Base-by-base conservation (phyloP, 2,329 filamentous ascomycete genomes). In the Sarocladiaceae sp. region DNA sequence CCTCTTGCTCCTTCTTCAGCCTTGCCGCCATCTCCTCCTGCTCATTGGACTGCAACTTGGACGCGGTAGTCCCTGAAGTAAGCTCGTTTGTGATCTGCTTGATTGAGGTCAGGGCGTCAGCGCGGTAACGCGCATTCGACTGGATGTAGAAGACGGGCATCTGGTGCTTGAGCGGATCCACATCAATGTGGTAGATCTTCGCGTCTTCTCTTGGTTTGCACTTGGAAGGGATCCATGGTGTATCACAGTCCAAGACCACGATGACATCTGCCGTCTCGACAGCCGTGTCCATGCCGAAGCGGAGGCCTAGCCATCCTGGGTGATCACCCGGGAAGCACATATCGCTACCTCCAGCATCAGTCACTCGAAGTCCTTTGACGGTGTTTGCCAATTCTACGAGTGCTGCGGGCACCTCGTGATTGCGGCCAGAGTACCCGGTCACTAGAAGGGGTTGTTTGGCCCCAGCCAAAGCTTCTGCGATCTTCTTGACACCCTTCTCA, bases 151-250 rank as follows among this genome's bases (percentile, higher is more conserved):
- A 86, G 17, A 90, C 73, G 0, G 86, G 86, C 75, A 90, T 90
- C 65, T 85, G 78, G 65, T 86, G 82, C 70, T 87, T 87, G 22
- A 86, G 68, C 1, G 83, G 82, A 57, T 87, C 83, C 46, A 84
- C 73, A 58, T 87, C 83, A 39, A 87, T 75, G 59, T 87, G 83
- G 67, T 80, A 85, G 52, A 87, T 70, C 55, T 72, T 74, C 18
- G 78, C 77, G 15, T 76, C 72, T 2, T 71, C 65, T 1, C 66
- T 66, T 0, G 83, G 83, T 57, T 74, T 74, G 66, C 80, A 83
- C 15, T 83, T 82, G 0, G 90, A 94, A n/a, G 86, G 84, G 52
- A 97, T 91, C 90, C 91, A 97, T 0, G 92, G 92, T 0, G 96
- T 90, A 63, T 97, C 92, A 57, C 90, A 95, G 67, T 97, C 88